Base-by-base conservation (phyloP, 83 land plant species). In the Picea abies region DNA sequence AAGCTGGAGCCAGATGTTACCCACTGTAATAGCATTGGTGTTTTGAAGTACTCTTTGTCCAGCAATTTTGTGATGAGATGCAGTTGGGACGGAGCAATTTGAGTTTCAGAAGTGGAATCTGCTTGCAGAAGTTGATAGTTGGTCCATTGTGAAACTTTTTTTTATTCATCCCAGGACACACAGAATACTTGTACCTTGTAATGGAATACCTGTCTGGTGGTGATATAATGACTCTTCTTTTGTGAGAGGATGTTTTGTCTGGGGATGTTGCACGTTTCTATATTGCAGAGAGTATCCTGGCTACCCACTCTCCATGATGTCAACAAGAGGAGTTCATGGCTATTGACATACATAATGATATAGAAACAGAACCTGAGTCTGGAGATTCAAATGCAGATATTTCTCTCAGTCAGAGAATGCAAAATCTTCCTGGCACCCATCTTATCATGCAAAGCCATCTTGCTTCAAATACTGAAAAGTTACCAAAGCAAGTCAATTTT, bases 181-280 rank as follows among this genome's bases (percentile, higher is more conserved):
- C 29, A 29, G 29, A 29, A 29, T 29, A 29, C 29, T 29, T 29
- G 29, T 29, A 29, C 29, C 29, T 29, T 29, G 29, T 29, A 29
- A 29, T 29, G 29, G 29, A 29, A 29, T 29, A 29, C 29, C 29
- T 29, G 29, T 29, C 29, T 29, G 29, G 29, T 29, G 29, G 29
- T 29, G 29, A 29, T 29, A 29, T 29, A 29, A 29, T 29, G 29
- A 29, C 96, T 26, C 81, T 94, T 77, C 86, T 94, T 83, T 92
- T 94, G 91, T 85, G 96, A 70, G 92, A 92, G 86, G 94, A 94
- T 72, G 88, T 88, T 3, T 84, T 94, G 10, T 80, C 90, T 62
- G 96, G 92, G 84, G 85, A 88, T 60, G 93, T 89, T 26, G 91
- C 94, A 64, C 87, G 86, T 63, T 94, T 94, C 86, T 94, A 92